Conservation (phyloP, 768 basidiomycete genomes). For the Lentinula lateritia region DNA sequence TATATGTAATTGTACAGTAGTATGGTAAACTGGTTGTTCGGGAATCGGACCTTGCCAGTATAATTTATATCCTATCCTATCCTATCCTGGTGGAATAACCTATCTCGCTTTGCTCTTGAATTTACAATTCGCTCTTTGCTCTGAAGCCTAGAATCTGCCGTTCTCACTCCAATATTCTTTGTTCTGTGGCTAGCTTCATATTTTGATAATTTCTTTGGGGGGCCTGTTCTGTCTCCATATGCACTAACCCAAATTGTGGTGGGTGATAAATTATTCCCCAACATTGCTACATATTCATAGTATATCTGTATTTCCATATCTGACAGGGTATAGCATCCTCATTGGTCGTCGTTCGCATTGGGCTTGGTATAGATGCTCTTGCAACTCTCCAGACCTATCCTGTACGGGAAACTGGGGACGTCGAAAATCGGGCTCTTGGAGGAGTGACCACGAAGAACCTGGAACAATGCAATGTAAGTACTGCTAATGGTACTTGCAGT, state of each 20-base stretch:
- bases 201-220: background rate
- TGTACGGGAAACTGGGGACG: background rate
- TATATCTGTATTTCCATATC: background rate
- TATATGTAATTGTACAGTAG: too few relatives aligned
- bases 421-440: too few relatives aligned
- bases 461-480: too few relatives aligned
- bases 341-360: background rate
- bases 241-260: background rate
- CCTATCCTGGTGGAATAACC: too few relatives aligned
- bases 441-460: too few relatives aligned
- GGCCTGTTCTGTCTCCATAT: background rate
- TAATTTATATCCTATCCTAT: too few relatives aligned
- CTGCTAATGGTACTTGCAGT: too few relatives aligned
- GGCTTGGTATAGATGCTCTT: background rate
- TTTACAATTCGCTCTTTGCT: background rate
- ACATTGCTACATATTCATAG: background rate
- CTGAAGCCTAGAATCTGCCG: background rate
- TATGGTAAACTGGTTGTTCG: too few relatives aligned
- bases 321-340: background rate
- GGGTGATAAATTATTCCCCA: background rate
- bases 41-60: too few relatives aligned
- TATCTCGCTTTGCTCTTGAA: too few relatives aligned
- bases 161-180: background rate
- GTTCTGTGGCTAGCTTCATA: background rate
- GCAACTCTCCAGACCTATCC: background rate